Evolutionary conservation across 1,284 basidiomycete genomes (phyloP), one percentile per base, ranked within the genome.

Genomic region (Phellopilus nigrolimitatus): DNA sequence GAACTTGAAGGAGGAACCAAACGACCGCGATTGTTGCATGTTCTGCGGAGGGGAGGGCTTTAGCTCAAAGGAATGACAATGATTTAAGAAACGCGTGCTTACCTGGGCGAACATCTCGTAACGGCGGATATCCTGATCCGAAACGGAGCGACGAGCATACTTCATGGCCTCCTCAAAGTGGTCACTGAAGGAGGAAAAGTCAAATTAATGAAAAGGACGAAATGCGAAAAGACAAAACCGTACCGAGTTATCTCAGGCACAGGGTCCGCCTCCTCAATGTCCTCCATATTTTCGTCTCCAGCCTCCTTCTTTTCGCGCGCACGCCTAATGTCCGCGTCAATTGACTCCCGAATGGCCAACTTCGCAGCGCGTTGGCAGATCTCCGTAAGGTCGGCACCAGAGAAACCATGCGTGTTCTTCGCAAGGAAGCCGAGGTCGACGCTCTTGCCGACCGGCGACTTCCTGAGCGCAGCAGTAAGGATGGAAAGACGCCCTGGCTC

Each of bases 121-220:
- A 40, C 91, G 83, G 59, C 95, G 84, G 68, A 99, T 97, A 66
- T 98, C 95, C 59, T 89, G 86, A 65, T 95, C 92, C 10, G 90
- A 93, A 48, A 95, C 92, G 4, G 92, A 94, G 54, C 91, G 85
- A 68, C 91, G 86, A 57, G 91, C 90, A 61, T 80, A 95, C 68
- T 86, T 86, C 94, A 97, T 97, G 1, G 95, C 93, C 72, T 98
- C 95, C 72, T 99, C 95, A 62, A 99, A 99, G 76, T 97, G 93
- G 1, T 85, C 91, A 62, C 81, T 83, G 58, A 6, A 56, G 15
- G 52, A 30, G 28, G 24, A 51, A 47, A 46, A 22, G 37, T 44
- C 58, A 54, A 41, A 48, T 7, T 17, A 27, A 36, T 7, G 49
- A 31, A 44, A 19, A 34, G n/a, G 25, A 51, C 15, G 49, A 44